phyloP scores from a whole-genome alignment of 177 flowering plant species.

The Vitis hybrid region DNA sequence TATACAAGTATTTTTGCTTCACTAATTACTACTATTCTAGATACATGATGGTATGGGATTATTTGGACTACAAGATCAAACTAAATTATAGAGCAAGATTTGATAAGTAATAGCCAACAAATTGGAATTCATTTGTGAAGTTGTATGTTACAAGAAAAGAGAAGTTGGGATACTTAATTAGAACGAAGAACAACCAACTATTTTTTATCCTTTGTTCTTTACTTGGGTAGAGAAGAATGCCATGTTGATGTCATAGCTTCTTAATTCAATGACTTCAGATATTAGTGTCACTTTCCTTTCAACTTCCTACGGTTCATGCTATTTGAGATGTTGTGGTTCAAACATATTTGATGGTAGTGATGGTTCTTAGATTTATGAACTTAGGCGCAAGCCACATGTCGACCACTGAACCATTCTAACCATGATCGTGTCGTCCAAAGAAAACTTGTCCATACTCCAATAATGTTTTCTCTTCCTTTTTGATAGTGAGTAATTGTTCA shows the following conservation, averaged over 20 bases:
- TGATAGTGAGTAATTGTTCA: no score
- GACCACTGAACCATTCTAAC: no score
- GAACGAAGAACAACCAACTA: not conserved
- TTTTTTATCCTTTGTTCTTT: not conserved
- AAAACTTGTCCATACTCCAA: no score
- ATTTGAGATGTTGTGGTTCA: not conserved
- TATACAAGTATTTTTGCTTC: slow-evolving; percentile 2
- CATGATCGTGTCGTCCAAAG: no score
- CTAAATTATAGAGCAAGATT: no score
- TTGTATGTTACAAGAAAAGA: not conserved
- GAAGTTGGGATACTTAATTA: not conserved
- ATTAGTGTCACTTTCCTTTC: not conserved
- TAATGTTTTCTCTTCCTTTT: no score
- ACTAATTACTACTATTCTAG: not conserved
- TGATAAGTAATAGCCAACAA: no score
- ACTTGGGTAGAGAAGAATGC: not conserved
- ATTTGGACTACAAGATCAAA: no score
- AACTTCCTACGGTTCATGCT: not conserved
- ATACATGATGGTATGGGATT: no score
- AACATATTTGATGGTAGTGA: not conserved
- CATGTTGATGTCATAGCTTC: not conserved
- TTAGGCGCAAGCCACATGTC: no score
- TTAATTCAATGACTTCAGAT: not conserved
- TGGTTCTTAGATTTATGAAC: not conserved
- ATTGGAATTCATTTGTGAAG: not conserved